A percentile compares a stretch with the other conserved stretches of the same genome.
Evolutionary conservation across 1,284 basidiomycete genomes (phyloP).

Genomic region (Mycosarcoma maydis): DNA sequence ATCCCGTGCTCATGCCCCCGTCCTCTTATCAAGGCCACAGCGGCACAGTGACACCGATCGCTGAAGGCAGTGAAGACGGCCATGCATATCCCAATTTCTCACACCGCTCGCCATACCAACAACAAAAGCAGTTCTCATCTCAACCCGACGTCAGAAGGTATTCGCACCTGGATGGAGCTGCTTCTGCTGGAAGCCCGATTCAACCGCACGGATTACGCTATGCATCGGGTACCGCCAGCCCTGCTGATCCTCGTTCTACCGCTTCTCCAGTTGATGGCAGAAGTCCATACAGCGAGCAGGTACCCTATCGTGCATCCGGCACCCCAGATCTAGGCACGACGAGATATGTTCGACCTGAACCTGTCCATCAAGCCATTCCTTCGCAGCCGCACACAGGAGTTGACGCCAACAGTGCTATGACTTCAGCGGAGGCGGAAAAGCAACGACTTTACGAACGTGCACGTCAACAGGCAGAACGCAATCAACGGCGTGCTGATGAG

Average conservation of each 20-base stretch:
- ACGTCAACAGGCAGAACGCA: slow-evolving; percentile 58
- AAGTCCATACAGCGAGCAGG: slow-evolving; percentile 14
- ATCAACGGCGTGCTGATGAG: slow-evolving; percentile 54
- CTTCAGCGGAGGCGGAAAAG: slow-evolving; percentile 59
- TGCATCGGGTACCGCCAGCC: slow-evolving; percentile 6
- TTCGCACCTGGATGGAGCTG: slow-evolving; percentile 11
- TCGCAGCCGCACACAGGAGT: slow-evolving; percentile 1
- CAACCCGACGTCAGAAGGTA: slow-evolving; percentile 18
- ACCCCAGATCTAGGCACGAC: slow-evolving; percentile 24
- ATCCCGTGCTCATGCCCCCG: slow-evolving; percentile 30
- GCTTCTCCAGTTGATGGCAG: slow-evolving; percentile 14
- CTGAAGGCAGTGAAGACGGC: slow-evolving; percentile 28
- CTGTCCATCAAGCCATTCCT: slow-evolving; percentile 14
- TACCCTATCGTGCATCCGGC: slow-evolving; percentile 12
- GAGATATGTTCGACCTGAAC: slow-evolving; percentile 29
- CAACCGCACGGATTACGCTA: slow-evolving; percentile 6
- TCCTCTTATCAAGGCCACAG: slow-evolving; percentile 35
- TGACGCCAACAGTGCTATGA: slow-evolving; percentile 7
- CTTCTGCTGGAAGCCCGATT: slow-evolving; percentile 1
- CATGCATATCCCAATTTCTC: slow-evolving; percentile 5
- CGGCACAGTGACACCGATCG: slow-evolving; percentile 34
- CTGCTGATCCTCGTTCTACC: slow-evolving; percentile 9
- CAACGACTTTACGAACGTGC: slow-evolving; percentile 59
- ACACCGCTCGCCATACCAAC: slow-evolving; percentile 14
- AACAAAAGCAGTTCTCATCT: slow-evolving; percentile 4